Base-by-base conservation (phyloP, 106 monocot genomes). In the Allium fistulosum region DNA sequence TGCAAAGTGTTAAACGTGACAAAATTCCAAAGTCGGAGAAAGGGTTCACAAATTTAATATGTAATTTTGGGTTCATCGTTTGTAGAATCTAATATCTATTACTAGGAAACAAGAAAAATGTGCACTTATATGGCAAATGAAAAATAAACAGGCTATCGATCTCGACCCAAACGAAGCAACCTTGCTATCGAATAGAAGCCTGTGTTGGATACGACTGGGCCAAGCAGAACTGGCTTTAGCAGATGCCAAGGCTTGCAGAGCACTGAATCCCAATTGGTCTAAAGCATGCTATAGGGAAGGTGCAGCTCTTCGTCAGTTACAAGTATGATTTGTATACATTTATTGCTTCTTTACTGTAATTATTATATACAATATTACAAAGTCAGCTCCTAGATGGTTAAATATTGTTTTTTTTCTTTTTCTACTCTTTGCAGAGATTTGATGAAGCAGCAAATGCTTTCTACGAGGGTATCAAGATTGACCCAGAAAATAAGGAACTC, bases 241-340 rank as follows among this genome's bases (percentile, higher is more conserved):
- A 68, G 94, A 95, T 74, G 91, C 91, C 10, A 83, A 64, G 77
- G 83, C 81, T 64, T 95, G 91, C 62, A 75, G 87, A 70, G 77
- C 45, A 11, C 69, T 95, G 48, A 91, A 72, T 57, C 91, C 88
- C 27, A 85, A 86, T 49, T 95, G 94, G 94, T 65, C 78, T 15
- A 95, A 95, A 80, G 94, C 91, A 58, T 88, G 79, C 74, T 95
- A 95, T 62, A 88, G 94, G 77, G 94, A 95, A 81, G 94, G 91
- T 59, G 80, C 91, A 13, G 91, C 94, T 6, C 69, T 88, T 17
- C 88, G 85, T 61, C 59, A 88, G 56, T 71, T 95, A 51, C 83
- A 88, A 71, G 91, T 88, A 64, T 66, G 71, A 60, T 76, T 26
- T 46, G 1, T 72, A 59, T 7, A 47, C 17, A 17, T 22, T 61